Evolutionary conservation across 768 basidiomycete genomes (phyloP), one percentile per base, ranked within the genome.

Genomic region (Phaeotremella fagi): DNA sequence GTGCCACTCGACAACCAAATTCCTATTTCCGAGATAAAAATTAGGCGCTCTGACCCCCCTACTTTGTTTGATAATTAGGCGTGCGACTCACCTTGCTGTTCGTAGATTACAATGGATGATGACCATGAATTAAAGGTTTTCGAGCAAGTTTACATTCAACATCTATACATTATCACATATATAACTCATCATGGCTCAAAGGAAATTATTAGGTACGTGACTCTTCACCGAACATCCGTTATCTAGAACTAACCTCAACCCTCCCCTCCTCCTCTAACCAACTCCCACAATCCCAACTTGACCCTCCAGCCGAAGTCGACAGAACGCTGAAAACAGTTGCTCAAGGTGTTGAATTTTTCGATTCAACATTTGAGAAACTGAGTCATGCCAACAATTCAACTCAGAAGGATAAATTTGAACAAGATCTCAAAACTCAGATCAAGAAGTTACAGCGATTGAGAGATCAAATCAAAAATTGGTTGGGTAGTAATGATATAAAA

Each of bases 371-470:
- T 74, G 91, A 95, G 74, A 99, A 98, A 82, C 92, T 99, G 85
- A 87, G 91, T 75, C 82, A 86, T 45, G 87, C 92, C 16, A 88
- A 88, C 27, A 98, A 95, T 77, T 85, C 92, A 75, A 88, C 94
- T 0, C 92, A 97, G 79, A 97, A 97, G 75, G 95, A 98, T 82
- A 99, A 99, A 77, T 84, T 90, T 47, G 95, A 99, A 75, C 84
- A 81, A 3, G 87, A 98, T 65, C 79, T 98, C 72, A 91, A 98
- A 79, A 94, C 91, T 45, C 95, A 99, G 80, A 98, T 99, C 71
- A 99, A 99, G 84, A 88, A 88, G 75, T 80, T 89, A 0, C 87
- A 89, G 75, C 81, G 87, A 56, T 74, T 88, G 59, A 79, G 87
- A 58, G 87, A 89, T 78, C 87, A 88, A 78, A 87, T 89, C 75